phyloP scores from a whole-genome alignment of 495 filamentous ascomycete species.

The Annulohypoxylon maeteangense region DNA sequence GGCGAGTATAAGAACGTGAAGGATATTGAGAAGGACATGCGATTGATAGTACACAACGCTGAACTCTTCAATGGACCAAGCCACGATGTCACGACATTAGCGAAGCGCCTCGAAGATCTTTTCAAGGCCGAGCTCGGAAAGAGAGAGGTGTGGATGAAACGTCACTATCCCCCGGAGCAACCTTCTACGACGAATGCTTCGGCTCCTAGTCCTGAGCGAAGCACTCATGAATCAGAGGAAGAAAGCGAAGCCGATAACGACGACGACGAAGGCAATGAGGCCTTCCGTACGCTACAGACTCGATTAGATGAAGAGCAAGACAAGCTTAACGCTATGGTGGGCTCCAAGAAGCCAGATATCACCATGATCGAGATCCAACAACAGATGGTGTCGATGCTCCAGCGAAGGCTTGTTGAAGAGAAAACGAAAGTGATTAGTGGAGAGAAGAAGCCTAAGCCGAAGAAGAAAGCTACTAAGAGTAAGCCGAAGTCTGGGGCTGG shows the following conservation, averaged over 20 bases:
- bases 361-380: slow-evolving; percentile 67
- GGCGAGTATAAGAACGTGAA: slow-evolving; percentile 86
- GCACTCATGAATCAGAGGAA: slow-evolving; percentile 69
- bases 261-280: slow-evolving; percentile 45
- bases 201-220: slow-evolving; percentile 57
- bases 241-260: slow-evolving; percentile 54
- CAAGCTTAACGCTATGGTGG: slow-evolving; percentile 73
- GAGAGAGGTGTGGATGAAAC: slow-evolving; percentile 80
- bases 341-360: slow-evolving; percentile 74
- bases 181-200: slow-evolving; percentile 54
- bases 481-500: slow-evolving; percentile 42
- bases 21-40: slow-evolving; percentile 86
- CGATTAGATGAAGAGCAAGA: slow-evolving; percentile 66
- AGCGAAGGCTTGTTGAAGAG: slow-evolving; percentile 61
- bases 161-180: slow-evolving; percentile 70
- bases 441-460: slow-evolving; percentile 51
- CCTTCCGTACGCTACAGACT: slow-evolving; percentile 43
- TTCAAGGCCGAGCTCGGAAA: slow-evolving; percentile 78
- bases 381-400: slow-evolving; percentile 57
- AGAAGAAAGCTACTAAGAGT: slow-evolving; percentile 53
- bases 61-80: slow-evolving; percentile 86
- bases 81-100: slow-evolving; percentile 77
- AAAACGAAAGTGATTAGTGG: slow-evolving; percentile 58
- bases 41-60: slow-evolving; percentile 88
- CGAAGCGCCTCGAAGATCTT: slow-evolving; percentile 73